phyloP scores from a whole-genome alignment of 2,329 filamentous ascomycete genomes.

The Aspergillus latus region DNA sequence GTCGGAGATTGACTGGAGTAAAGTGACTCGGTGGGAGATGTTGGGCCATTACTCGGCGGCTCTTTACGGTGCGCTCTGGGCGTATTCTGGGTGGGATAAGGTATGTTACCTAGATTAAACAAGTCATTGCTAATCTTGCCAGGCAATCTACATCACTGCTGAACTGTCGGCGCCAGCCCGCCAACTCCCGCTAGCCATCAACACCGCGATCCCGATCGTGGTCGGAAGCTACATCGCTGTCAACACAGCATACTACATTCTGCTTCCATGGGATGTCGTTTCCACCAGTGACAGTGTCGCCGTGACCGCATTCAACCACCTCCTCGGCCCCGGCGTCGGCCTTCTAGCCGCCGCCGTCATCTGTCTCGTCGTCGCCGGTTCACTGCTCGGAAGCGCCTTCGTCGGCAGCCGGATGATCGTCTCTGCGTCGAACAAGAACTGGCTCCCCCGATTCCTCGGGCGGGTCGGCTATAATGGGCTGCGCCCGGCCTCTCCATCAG shows the following conservation, averaged over 20 bases:
- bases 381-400: slow-evolving; percentile 20
- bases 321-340: slow-evolving; percentile 15
- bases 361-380: slow-evolving; percentile 19
- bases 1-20: slow-evolving; percentile 17
- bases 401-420: slow-evolving; percentile 21
- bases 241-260: slow-evolving; percentile 20
- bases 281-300: slow-evolving; percentile 21
- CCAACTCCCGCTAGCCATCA: slow-evolving; percentile 21
- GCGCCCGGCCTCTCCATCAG: not conserved
- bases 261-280: slow-evolving; percentile 19
- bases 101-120: not conserved
- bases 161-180: slow-evolving; percentile 20
- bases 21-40: slow-evolving; percentile 16
- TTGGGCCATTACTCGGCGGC: slow-evolving; percentile 21
- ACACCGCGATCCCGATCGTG: slow-evolving; percentile 18
- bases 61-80: slow-evolving; percentile 21
- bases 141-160: slow-evolving; percentile 21
- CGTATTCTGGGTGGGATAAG: slow-evolving; percentile 23
- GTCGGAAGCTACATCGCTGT: slow-evolving; percentile 18
- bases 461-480: slow-evolving; percentile 9
- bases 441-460: slow-evolving; percentile 18
- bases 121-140: not conserved
- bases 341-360: slow-evolving; percentile 15
- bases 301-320: slow-evolving; percentile 18
- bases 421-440: slow-evolving; percentile 17